Evolutionary conservation across 2,329 filamentous ascomycete species (phyloP), one percentile per base, ranked within the genome.

Genomic region (Fusarium miscanthi): DNA sequence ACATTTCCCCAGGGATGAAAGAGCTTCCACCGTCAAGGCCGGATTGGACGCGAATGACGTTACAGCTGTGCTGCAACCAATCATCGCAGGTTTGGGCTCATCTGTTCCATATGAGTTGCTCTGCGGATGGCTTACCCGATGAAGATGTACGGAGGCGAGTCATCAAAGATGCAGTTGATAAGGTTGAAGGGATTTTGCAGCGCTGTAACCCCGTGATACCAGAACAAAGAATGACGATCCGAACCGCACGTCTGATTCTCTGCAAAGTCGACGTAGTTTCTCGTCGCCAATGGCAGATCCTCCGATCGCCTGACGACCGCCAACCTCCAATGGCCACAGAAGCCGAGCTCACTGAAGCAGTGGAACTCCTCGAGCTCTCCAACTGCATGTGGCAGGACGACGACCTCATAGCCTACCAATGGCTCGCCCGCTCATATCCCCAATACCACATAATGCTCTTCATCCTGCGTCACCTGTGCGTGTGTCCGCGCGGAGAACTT

Each of bases 1-100:
- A 89, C 45, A 77, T 90, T 3, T 77, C 79, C 8, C 86, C 87
- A 0, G 80, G 81, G 9, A 87, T 87, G 83, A 81, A 77, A 13
- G 81, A 84, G 0, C 82, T 86, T 3, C 87, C 87, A 0, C 73
- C 82, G 1, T 83, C 87, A 17, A 82, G 86, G 5, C 72, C 78
- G 5, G 86, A 86, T 21, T 90, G 88, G 78, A 90, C 89, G 0
- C 85, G 88, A 35, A 89, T 90, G 85, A 86, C 88, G 0, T 85
- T 89, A 62, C 83, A 82, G 16, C 76, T 90, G 6, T 84, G 89
- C n/a, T 83, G 84, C 9, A 87, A 86, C 69, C 85, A 89, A 53
- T 83, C 87, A 2, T 82, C 84, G 2, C 69, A 73, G 21, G 74
- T 70, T 3, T 77, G 77, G 63, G 73, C 72, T 16, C 74, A 65